Conservation (phyloP, 2,329 filamentous ascomycete genomes). For the Colletotrichum shisoi region DNA sequence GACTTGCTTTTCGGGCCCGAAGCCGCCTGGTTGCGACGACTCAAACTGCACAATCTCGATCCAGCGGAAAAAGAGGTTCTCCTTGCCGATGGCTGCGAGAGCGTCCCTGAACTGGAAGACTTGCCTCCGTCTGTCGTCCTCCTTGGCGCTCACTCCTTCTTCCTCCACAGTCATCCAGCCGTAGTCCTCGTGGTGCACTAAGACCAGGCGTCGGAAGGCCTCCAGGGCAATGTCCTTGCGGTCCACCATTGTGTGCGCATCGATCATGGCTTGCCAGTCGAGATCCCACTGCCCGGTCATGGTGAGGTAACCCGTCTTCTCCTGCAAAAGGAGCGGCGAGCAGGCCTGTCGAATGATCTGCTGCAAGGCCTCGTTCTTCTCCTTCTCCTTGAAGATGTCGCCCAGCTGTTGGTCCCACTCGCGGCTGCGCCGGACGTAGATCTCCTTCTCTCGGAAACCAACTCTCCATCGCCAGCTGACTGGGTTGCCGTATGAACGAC, state of each 20-base stretch:
- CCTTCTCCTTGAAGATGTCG: constrained; percentile 61
- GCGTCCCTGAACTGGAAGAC: constrained; percentile 82
- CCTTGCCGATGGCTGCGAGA: constrained; percentile 78
- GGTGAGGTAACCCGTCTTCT: constrained; percentile 87
- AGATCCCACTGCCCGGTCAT: constrained; percentile 88
- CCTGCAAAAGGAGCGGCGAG: constrained; percentile 68
- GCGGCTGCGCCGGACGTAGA: constrained; percentile 80
- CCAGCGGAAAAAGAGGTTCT: constrained; percentile 89
- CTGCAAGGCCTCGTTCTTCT: constrained; percentile 66
- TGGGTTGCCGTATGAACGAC: constrained; percentile 66
- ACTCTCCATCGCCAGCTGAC: constrained; percentile 75
- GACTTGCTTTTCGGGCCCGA: constrained; percentile 76
- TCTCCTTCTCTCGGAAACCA: constrained; percentile 80
- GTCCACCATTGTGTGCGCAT: constrained; percentile 74
- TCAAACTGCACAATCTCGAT: constrained; percentile 92
- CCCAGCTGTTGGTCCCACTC: constrained; percentile 71
- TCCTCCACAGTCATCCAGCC: constrained; percentile 76
- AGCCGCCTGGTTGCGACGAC: constrained; percentile 78
- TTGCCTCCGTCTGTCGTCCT: constrained; percentile 73
- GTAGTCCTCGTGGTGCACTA: constrained; percentile 72
- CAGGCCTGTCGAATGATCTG: constrained; percentile 73
- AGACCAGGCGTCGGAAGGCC: constrained; percentile 74
- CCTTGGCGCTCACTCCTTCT: constrained; percentile 56
- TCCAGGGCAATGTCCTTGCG: constrained; percentile 66
- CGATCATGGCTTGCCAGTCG: constrained; percentile 82